Base-by-base conservation (phyloP, 352 stramenopile genomes). In the Thraustochytrium striatum region DNA sequence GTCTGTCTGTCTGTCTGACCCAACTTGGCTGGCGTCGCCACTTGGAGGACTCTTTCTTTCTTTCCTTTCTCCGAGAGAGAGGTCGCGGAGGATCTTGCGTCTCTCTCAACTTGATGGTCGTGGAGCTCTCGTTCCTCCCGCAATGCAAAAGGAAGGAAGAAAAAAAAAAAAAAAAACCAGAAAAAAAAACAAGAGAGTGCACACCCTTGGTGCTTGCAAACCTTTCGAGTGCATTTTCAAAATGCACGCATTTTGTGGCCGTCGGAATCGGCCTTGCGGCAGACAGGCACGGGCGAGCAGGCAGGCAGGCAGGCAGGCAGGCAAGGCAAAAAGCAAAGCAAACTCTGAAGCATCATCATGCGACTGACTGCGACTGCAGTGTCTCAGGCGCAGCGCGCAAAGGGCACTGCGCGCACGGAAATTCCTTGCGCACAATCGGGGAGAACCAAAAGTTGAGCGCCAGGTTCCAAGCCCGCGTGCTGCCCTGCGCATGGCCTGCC, bases 401-500 rank as follows among this genome's bases (percentile, higher is more conserved):
- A n/a, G n/a, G n/a, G 30, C 61, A 57, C n/a, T 5, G 11, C 38
- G 25, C 13, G 25, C 61, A 70, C 13, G 61, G 61, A 21, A 70
- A 70, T 8, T 16, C 33, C 43, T 70, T 70, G 0, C 16, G 9
- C 3, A 70, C 47, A 35, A 70, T 57, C 0, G 61, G 61, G 13
- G 19, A 21, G 91, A 28, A 94, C 81, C 83, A 84, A 16, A 57
- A 83, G 41, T 86, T 84, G 38, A 84, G 28, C 0, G 81, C 81
- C 1, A 84, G 62, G 57, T 82, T 84, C 28, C 72, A 59, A 21
- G 73, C 41, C 1, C 2, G 16, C 0, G 52, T 61, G 0, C 69
- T 68, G 19, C 32, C 57, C n/a, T n/a, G n/a, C n/a, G n/a, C n/a
- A n/a, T n/a, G n/a, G n/a, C n/a, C n/a, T n/a, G n/a, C n/a, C n/a